A percentile compares a stretch with the other conserved stretches of the same genome.
Conservation (phyloP, 768 basidiomycete genomes). For the Infundibulicybe gibba region DNA sequence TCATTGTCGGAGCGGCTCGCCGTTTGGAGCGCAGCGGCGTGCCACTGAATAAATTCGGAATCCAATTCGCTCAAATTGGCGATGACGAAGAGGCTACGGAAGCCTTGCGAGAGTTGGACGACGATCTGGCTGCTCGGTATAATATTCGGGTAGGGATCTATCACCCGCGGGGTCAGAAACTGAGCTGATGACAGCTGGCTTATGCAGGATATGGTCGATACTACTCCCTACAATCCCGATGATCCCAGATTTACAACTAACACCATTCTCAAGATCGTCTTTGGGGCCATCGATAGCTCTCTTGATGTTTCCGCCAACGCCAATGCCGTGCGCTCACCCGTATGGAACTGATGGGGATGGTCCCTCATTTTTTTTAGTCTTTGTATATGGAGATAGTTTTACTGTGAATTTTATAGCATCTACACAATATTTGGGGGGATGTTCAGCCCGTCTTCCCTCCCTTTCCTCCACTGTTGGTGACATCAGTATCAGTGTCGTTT, state of each 20-base stretch:
- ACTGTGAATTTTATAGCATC: no score
- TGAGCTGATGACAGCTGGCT: not conserved
- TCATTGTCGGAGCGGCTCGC: constrained; percentile 1
- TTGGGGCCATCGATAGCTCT: constrained; percentile 4
- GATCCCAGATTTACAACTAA: constrained; percentile 1
- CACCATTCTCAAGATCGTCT: constrained; percentile 6
- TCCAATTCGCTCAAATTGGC: constrained; percentile 5
- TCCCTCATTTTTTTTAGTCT: no score
- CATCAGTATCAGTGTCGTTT: no score
- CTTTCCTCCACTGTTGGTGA: no score
- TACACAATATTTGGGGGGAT: no score
- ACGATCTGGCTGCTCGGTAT: not conserved
- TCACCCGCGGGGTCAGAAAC: not conserved
- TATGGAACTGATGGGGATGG: no score
- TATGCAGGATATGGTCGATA: constrained; percentile 5
- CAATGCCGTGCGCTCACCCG: not conserved
- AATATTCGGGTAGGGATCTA: constrained; percentile 1
- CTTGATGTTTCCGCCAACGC: not conserved
- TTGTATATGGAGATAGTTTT: no score
- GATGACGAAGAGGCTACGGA: constrained; percentile 4
- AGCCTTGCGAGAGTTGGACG: constrained; percentile 2
- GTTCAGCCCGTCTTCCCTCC: no score
- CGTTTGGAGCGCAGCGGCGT: not conserved
- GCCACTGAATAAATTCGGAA: not conserved
- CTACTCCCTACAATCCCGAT: constrained; percentile 2